Base-by-base conservation (phyloP, 208 protist species). In the Crithidia thermophila region DNA sequence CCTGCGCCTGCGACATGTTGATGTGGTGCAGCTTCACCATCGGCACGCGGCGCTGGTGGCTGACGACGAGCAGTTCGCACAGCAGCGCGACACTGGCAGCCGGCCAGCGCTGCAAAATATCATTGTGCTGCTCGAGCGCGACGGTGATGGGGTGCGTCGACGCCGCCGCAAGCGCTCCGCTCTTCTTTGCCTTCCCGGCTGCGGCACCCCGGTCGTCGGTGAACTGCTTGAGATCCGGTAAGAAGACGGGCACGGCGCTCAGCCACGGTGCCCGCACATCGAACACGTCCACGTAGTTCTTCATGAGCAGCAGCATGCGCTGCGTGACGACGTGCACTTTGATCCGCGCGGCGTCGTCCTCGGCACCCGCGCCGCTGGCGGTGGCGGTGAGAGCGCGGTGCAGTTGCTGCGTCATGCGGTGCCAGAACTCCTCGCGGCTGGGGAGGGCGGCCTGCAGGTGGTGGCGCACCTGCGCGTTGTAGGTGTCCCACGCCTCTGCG, bases 361-460 rank as follows among this genome's bases (percentile, higher is more conserved):
- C 10, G 14, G 51, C 11, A 25, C 42, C 40, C 28, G 43, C n/a
- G 10, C 40, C 18, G 1, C 30, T 37, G 9, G 63, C 52, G 33
- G 49, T 47, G 33, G 55, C 16, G 14, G 36, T 55, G 55, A 94
- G 67, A 43, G 74, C 64, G 8, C 77, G 85, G 51, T 94, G 88
- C 20, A 96, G 52, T 46, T 96, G 91, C 75, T 96, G 91, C 4
- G 91, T 94, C 81, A 94, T 87, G 59, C 91, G 88, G 55, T 96
- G 91, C 88, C 91, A 96, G 72, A 96, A 96, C 65, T 96, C 91
- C 70, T 96, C 88, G 42, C 87, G 84, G 36, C 83, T 72, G 21
- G 91, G 91, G 57, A 96, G 57, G 23, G 83, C 72, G 7, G 78
- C 74, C 20, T 87, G 67, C 3, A 96, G 70, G 40, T 84, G 63